A percentile compares a stretch with the other conserved stretches of the same genome.
These are phyloP conservation scores for Serendipita indica DNA, from an alignment of 768 basidiomycete species.

Conservation along the genomic window DNA sequence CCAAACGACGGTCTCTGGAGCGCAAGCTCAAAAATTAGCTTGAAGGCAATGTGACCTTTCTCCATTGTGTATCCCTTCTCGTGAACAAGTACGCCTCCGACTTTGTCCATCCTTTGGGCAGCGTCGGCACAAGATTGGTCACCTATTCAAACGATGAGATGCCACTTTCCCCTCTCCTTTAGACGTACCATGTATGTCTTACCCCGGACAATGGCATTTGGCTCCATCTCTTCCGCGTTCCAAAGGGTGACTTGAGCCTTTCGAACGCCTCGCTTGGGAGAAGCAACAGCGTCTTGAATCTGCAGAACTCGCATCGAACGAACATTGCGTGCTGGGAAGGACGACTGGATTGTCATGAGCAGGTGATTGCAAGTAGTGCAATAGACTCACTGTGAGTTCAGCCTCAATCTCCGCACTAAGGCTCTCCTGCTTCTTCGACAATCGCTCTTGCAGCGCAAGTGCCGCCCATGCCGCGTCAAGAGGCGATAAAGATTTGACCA, in stretches of 20 bases:
- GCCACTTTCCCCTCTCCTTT: background rate
- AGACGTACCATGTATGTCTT: slow-evolving; percentile 52
- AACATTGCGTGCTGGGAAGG: slow-evolving; percentile 61
- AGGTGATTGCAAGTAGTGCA: background rate
- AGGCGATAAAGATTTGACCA: slow-evolving; percentile 29
- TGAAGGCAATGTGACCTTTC: background rate
- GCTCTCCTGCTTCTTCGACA: slow-evolving; percentile 35
- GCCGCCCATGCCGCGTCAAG: slow-evolving; percentile 52
- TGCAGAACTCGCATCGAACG: slow-evolving; percentile 62
- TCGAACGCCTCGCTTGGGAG: slow-evolving; percentile 37
- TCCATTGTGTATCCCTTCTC: slow-evolving; percentile 40
- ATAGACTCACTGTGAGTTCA: slow-evolving; percentile 50
- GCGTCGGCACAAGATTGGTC: slow-evolving; percentile 57
- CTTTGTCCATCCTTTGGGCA: slow-evolving; percentile 57
- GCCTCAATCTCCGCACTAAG: slow-evolving; percentile 47
- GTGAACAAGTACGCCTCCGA: slow-evolving; percentile 51
- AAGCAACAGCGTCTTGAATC: slow-evolving; percentile 46
- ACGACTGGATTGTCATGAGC: slow-evolving; percentile 24
- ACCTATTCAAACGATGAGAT: slow-evolving; percentile 23
- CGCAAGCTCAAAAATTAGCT: background rate
- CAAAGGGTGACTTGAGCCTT: slow-evolving; percentile 70
- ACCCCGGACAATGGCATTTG: slow-evolving; percentile 41
- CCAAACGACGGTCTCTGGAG: background rate
- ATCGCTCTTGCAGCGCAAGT: slow-evolving; percentile 33
- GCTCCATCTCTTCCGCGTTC: slow-evolving; percentile 45